Base-by-base conservation (phyloP, 2,329 filamentous ascomycete genomes). In the Raffaelea deltoideospora region DNA sequence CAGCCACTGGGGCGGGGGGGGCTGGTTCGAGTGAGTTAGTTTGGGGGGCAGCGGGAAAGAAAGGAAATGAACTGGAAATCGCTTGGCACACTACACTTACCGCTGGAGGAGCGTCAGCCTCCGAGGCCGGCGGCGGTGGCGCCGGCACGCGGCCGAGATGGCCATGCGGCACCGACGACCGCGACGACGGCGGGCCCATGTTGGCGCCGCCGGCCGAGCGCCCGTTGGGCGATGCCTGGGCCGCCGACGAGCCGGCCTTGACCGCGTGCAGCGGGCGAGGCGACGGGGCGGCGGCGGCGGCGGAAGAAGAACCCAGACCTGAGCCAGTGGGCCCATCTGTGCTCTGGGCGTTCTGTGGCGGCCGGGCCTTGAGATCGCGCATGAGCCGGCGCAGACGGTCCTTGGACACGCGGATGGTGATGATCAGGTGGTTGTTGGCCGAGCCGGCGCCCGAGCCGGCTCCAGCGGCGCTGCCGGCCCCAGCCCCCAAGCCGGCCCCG, bases 1-100 rank as follows among this genome's bases (percentile, higher is more conserved):
- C 38, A 98, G 79, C 90, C 90, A 96, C 39, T 72, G 65, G n/a
- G 88, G 87, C 15, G 86, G 77, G 8, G 82, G 75, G 40, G 86
- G 84, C 85, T 93, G 50, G 39, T 41, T 26, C 29, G 37, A 44
- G 31, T 38, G 48, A 39, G 46, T 51, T 41, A 49, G 50, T 46
- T 51, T 42, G 50, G 50, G 48, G 26, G 27, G 21, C 41, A 15
- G 14, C 15, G 28, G 19, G 14, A 4, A 24, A 19, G 8, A 22
- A 19, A 13, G 7, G 28, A 31, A 17, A 18, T 3, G 32, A 3
- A 24, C n/a, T 10, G n/a, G 3, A 20, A 10, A 32, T 3, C 9
- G 15, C n/a, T 11, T 4, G 31, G 13, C 4, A 23, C n/a, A 26
- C 3, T n/a, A 29, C 6, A 60, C 76, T 72, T 72, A 86, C 81